A percentile compares a stretch with the other conserved stretches of the same genome.
These are phyloP conservation scores for Aspergillus hortae DNA, from an alignment of 2,329 filamentous ascomycete genomes.

Conservation along the genomic window DNA sequence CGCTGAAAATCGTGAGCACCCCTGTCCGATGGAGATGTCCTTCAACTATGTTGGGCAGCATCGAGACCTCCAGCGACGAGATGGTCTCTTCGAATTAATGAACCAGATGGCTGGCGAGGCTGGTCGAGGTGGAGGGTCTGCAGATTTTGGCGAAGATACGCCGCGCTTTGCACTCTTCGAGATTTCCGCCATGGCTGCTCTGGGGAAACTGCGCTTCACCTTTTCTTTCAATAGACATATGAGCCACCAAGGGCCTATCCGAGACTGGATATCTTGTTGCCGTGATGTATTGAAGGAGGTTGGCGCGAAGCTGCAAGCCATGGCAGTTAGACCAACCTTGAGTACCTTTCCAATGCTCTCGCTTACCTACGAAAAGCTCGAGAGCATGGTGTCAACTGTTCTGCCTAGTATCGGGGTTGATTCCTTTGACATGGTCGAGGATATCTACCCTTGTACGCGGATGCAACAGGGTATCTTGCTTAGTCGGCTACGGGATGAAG, in stretches of 20 bases:
- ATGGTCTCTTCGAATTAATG: constrained; percentile 43
- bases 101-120: constrained; percentile 47
- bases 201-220: constrained; percentile 45
- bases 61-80: constrained; percentile 44
- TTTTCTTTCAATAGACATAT: constrained; percentile 52
- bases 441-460: constrained; percentile 39
- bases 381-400: constrained; percentile 37
- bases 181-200: constrained; percentile 49
- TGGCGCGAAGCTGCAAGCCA: constrained; percentile 22
- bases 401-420: constrained; percentile 31
- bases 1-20: constrained; percentile 28
- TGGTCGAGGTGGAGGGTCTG: constrained; percentile 42
- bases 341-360: constrained; percentile 46
- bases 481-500: constrained; percentile 29
- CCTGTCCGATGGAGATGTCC: constrained; percentile 42
- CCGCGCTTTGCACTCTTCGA: constrained; percentile 51
- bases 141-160: constrained; percentile 44
- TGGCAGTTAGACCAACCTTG: constrained; percentile 31
- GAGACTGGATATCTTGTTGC: constrained; percentile 42
- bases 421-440: constrained; percentile 37
- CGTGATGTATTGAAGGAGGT: constrained; percentile 29
- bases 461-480: constrained; percentile 38
- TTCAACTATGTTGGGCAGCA: constrained; percentile 42
- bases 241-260: constrained; percentile 44
- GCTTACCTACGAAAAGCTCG: constrained; percentile 41